Evolutionary conservation across 2,329 filamentous ascomycete genomes (phyloP).

Genomic region (Aspergillus nomiae): DNA sequence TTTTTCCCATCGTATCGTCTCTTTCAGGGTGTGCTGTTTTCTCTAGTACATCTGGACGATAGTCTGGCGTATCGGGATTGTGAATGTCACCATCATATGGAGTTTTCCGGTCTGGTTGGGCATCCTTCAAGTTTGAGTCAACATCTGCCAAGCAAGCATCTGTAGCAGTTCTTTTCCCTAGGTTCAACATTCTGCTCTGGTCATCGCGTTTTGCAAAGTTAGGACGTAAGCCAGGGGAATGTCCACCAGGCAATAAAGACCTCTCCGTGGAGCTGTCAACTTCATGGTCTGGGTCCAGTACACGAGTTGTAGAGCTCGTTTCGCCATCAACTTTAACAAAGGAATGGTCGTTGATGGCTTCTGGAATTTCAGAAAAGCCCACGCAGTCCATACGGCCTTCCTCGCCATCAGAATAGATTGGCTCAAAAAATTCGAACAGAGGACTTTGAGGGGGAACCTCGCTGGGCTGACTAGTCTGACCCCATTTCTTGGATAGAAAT

Average conservation of each 20-base stretch:
- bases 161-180: constrained; percentile 30
- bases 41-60: background rate
- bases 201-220: constrained; percentile 4
- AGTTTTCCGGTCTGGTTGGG: constrained; percentile 1
- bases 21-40: background rate
- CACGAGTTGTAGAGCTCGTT: background rate
- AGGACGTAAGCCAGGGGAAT: constrained; percentile 1
- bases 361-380: background rate
- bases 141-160: constrained; percentile 32
- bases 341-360: background rate
- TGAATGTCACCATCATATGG: background rate
- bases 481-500: constrained; percentile 7
- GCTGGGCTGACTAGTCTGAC: constrained; percentile 7
- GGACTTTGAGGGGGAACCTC: constrained; percentile 18
- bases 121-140: constrained; percentile 23
- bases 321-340: background rate
- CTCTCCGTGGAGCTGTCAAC: background rate
- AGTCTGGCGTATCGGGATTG: background rate
- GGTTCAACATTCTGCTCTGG: constrained; percentile 8
- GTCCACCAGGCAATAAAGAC: background rate
- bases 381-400: background rate
- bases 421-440: background rate
- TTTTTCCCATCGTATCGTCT: background rate
- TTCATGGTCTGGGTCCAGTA: background rate
- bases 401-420: background rate